phyloP scores from a whole-genome alignment of 768 basidiomycete species.

The Pleurotus platypus region DNA sequence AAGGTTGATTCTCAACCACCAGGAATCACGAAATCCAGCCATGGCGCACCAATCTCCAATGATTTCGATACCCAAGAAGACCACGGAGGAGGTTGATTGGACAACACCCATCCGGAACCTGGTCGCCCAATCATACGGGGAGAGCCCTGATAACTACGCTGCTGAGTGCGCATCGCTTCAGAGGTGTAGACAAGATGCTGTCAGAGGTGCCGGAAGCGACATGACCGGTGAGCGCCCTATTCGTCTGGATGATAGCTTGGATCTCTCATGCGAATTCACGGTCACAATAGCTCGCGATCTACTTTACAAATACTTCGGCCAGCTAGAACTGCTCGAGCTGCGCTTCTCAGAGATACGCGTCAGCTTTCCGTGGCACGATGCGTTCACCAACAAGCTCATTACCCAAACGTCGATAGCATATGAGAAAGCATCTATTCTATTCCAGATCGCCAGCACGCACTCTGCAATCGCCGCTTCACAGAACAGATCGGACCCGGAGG shows the following conservation, averaged over 20 bases:
- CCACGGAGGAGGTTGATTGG: constrained; percentile 98
- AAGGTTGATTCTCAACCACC: background rate
- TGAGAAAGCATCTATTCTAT: constrained; percentile 96
- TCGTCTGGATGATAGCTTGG: background rate
- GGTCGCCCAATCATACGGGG: constrained; percentile 90
- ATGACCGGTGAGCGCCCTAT: constrained; percentile 63
- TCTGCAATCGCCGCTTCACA: constrained; percentile 87
- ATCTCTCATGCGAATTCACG: constrained; percentile 2
- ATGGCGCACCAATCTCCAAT: constrained; percentile 85
- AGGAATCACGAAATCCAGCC: constrained; percentile 6
- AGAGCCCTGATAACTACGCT: constrained; percentile 85
- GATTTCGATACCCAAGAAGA: constrained; percentile 90
- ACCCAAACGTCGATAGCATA: constrained; percentile 96
- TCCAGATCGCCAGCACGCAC: constrained; percentile 93
- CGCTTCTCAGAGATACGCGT: constrained; percentile 96
- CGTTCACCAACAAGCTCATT: constrained; percentile 90
- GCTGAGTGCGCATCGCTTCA: constrained; percentile 83
- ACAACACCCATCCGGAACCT: constrained; percentile 80
- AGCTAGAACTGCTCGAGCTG: constrained; percentile 94
- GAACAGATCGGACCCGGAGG: constrained; percentile 85
- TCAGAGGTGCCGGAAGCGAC: constrained; percentile 94
- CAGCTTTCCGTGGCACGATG: constrained; percentile 95
- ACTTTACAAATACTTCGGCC: constrained; percentile 99
- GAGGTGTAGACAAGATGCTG: constrained; percentile 92
- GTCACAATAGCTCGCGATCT: constrained; percentile 71